Conservation (phyloP, 2,329 filamentous ascomycete genomes). For the Colletotrichum musicola region DNA sequence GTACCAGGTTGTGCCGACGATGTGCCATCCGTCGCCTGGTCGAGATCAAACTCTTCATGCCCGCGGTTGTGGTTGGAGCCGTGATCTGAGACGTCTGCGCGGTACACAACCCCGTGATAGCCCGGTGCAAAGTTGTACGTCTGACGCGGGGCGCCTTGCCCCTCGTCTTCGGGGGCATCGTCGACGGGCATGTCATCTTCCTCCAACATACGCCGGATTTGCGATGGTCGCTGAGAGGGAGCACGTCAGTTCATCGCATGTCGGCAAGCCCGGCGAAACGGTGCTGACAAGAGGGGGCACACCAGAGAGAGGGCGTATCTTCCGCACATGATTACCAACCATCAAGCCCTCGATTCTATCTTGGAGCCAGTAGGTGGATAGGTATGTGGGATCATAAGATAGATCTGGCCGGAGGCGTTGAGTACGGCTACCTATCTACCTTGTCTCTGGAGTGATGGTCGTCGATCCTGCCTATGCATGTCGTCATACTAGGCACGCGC, state of each 20-base stretch:
- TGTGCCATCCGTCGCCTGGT: not conserved
- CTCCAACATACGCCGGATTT: constrained; percentile 79
- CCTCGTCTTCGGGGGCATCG: constrained; percentile 79
- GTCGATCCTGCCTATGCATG: too few relatives aligned
- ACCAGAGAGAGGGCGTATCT: constrained; percentile 53
- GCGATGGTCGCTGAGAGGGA: constrained; percentile 74
- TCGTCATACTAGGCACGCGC: too few relatives aligned
- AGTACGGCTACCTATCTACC: too few relatives aligned
- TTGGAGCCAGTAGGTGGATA: too few relatives aligned
- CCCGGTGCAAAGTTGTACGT: constrained; percentile 95
- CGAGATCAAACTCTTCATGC: constrained; percentile 35
- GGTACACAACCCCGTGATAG: constrained; percentile 86
- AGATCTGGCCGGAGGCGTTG: too few relatives aligned
- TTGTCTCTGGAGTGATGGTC: too few relatives aligned
- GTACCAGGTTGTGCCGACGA: constrained; percentile 43
- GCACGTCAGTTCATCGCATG: constrained; percentile 16
- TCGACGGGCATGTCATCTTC: constrained; percentile 80
- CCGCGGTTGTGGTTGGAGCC: constrained; percentile 60
- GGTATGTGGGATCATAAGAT: too few relatives aligned
- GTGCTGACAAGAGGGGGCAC: constrained; percentile 41
- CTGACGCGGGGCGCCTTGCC: constrained; percentile 71
- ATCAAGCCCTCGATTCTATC: too few relatives aligned
- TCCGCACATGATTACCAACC: constrained; percentile 48
- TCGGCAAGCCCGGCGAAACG: not conserved
- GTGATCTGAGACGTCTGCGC: constrained; percentile 76